phyloP scores from a whole-genome alignment of 495 filamentous ascomycete genomes.

The Podospora pseudoanserina region DNA sequence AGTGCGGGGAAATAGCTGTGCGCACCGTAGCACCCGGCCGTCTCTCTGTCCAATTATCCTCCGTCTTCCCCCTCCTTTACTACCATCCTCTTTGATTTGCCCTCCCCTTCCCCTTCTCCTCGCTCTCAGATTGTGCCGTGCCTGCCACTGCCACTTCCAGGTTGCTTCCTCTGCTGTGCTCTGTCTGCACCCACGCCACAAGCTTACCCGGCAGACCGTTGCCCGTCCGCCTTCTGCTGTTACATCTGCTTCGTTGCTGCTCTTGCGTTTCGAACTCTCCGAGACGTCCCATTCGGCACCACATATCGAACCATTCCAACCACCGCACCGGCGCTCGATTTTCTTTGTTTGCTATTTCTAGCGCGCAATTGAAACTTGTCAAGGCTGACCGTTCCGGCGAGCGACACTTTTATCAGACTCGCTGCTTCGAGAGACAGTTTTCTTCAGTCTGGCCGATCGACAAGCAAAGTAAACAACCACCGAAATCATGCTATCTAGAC shows the following conservation, averaged over 20 bases:
- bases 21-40: constrained; percentile 18
- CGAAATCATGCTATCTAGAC: constrained; percentile 30
- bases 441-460: constrained; percentile 16
- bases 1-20: constrained; percentile 30
- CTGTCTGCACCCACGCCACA: neutral
- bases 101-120: constrained; percentile 26
- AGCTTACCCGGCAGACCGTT: neutral
- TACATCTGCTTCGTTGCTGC: constrained; percentile 1
- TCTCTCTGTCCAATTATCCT: constrained; percentile 32
- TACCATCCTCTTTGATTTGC: neutral
- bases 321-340: neutral
- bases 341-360: constrained; percentile 5
- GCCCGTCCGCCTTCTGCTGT: neutral
- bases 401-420: neutral
- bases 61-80: constrained; percentile 7
- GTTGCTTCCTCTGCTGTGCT: neutral
- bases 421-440: constrained; percentile 8
- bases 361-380: neutral
- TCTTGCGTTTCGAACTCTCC: constrained; percentile 2
- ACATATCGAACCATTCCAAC: constrained; percentile 11
- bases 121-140: constrained; percentile 9
- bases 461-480: constrained; percentile 5
- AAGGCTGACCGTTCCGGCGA: neutral
- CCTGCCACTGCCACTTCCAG: constrained; percentile 4
- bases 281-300: neutral